Conservation (phyloP, 306 rosid genomes). For the Cucurbita moschata region DNA sequence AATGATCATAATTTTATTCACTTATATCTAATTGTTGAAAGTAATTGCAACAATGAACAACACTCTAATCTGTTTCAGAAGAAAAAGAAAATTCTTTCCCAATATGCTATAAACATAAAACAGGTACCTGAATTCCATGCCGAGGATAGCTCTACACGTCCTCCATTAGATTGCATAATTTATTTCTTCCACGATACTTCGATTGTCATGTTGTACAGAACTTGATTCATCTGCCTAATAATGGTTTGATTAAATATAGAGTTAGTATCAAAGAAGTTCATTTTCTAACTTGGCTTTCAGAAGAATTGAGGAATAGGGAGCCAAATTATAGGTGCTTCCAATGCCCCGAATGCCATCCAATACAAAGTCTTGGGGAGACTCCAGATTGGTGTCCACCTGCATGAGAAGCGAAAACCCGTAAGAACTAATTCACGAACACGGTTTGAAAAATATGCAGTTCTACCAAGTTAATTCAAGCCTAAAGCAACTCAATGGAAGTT, state of each 20-base stretch:
- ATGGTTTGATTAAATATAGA: neutral
- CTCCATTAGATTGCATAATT: neutral
- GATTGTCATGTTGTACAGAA: neutral
- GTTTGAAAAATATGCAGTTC: neutral
- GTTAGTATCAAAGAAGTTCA: neutral
- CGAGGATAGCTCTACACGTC: neutral
- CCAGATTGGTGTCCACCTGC: conserved; percentile 72
- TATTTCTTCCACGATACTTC: conserved; percentile 1
- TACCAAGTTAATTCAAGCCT: neutral
- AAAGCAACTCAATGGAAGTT: too few species aligned
- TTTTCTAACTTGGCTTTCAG: conserved; percentile 50
- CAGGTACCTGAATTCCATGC: neutral
- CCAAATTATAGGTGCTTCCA: conserved; percentile 40
- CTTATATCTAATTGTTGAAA: neutral
- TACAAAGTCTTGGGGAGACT: conserved; percentile 64
- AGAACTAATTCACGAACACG: neutral
- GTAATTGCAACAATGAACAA: neutral
- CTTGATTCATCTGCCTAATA: neutral
- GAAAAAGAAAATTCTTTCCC: neutral
- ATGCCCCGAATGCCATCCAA: conserved; percentile 39
- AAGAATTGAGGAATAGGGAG: conserved; percentile 77
- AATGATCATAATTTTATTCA: neutral
- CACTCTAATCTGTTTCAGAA: neutral
- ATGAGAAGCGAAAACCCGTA: neutral
- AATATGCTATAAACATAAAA: neutral